Conservation (phyloP, 257 asterid species). For the Solanum okadae region DNA sequence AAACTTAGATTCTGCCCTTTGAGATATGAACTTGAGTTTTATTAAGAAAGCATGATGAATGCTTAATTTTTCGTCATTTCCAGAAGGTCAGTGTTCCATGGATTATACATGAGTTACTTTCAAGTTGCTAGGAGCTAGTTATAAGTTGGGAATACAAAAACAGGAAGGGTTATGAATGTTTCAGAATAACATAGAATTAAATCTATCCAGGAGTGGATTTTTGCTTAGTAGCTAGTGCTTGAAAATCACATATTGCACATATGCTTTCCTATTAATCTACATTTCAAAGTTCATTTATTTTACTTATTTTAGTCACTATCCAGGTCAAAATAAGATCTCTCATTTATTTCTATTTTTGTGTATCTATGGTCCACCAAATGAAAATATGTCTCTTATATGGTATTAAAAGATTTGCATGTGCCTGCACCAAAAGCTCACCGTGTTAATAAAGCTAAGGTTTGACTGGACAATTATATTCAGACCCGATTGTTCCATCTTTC, state of each 20-base stretch:
- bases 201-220: not conserved
- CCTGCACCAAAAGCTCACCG: not conserved
- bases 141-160: not conserved
- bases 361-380: not conserved
- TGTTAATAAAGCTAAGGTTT: not conserved
- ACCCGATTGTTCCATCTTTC: not conserved
- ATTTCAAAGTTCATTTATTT: not conserved
- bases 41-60: not conserved
- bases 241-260: not conserved
- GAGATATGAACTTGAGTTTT: not conserved
- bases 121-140: not conserved
- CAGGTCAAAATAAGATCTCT: not conserved
- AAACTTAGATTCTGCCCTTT: not conserved
- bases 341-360: not conserved
- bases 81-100: not conserved
- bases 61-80: not conserved
- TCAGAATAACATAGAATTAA: not conserved
- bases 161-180: not conserved
- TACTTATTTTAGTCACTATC: not conserved
- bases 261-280: not conserved
- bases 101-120: not conserved
- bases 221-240: not conserved
- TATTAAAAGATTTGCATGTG: not conserved
- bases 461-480: not conserved
- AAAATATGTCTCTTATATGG: not conserved